A percentile compares a stretch with the other conserved stretches of the same genome.
Evolutionary conservation across 495 filamentous ascomycete genomes (phyloP).

Genomic region (Penicillium herquei): DNA sequence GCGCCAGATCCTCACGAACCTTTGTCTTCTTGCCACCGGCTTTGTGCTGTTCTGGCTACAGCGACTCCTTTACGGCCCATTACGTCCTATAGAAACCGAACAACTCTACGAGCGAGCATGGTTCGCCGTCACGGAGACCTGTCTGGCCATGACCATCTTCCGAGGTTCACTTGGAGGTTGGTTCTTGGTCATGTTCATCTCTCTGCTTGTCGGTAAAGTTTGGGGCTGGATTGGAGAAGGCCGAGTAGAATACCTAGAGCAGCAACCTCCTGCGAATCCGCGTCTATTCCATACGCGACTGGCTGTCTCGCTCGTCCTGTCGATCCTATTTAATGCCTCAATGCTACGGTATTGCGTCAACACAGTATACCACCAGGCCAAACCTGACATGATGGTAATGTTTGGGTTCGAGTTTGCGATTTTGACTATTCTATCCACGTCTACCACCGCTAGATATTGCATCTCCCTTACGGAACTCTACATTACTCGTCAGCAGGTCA

Average conservation of each 20-base stretch:
- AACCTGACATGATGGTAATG: slow-evolving; percentile 99
- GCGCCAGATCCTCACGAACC: slow-evolving; percentile 78
- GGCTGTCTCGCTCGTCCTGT: slow-evolving; percentile 71
- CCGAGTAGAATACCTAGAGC: slow-evolving; percentile 89
- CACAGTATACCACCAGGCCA: slow-evolving; percentile 78
- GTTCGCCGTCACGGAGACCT: slow-evolving; percentile 96
- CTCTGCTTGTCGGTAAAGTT: slow-evolving; percentile 87
- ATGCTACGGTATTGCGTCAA: slow-evolving; percentile 78
- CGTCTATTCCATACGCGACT: slow-evolving; percentile 85
- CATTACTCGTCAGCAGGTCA: slow-evolving; percentile 68
- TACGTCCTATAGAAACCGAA: slow-evolving; percentile 92
- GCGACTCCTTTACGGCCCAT: slow-evolving; percentile 82
- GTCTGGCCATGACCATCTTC: slow-evolving; percentile 98
- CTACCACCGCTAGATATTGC: slow-evolving; percentile 73
- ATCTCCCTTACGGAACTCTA: slow-evolving; percentile 77
- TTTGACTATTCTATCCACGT: slow-evolving; percentile 72
- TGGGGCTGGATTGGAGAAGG: slow-evolving; percentile 98
- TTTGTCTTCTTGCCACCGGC: slow-evolving; percentile 73
- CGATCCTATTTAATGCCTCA: slow-evolving; percentile 70
- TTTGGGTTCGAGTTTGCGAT: slow-evolving; percentile 97
- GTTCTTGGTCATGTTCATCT: slow-evolving; percentile 94
- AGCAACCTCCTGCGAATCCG: slow-evolving; percentile 90
- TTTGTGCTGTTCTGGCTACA: slow-evolving; percentile 83
- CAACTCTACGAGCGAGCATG: slow-evolving; percentile 96
- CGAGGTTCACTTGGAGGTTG: slow-evolving; percentile 89